These are phyloP conservation scores for Bombardia bombarda DNA, from an alignment of 495 filamentous ascomycete genomes.

Conservation along the genomic window DNA sequence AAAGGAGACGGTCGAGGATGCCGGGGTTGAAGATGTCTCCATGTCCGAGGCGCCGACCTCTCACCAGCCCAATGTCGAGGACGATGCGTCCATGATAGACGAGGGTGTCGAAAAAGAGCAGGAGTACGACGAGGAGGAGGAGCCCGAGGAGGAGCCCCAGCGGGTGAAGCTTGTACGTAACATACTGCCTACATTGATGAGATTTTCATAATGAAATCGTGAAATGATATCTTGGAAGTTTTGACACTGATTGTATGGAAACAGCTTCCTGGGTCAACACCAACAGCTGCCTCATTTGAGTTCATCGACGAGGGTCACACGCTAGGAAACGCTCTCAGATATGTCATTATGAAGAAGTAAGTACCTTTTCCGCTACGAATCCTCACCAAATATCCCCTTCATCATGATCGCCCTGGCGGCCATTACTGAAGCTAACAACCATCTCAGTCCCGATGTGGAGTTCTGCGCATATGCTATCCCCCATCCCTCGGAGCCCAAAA, in stretches of 20 bases:
- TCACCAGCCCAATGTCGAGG: slow-evolving; percentile 29
- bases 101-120: slow-evolving; percentile 26
- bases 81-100: slow-evolving; percentile 31
- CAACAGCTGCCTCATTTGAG: slow-evolving; percentile 68
- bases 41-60: slow-evolving; percentile 48
- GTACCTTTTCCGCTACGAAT: not conserved
- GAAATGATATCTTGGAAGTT: not conserved
- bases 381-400: slow-evolving; percentile 4
- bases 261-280: slow-evolving; percentile 63
- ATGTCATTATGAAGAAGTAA: slow-evolving; percentile 97
- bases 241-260: not conserved
- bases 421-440: no score
- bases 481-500: slow-evolving; percentile 89
- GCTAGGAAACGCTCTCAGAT: slow-evolving; percentile 86
- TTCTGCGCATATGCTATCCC: slow-evolving; percentile 98
- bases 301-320: slow-evolving; percentile 91
- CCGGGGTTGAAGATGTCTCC: slow-evolving; percentile 34
- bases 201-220: not conserved
- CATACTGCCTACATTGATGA: not conserved
- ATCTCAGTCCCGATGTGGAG: slow-evolving; percentile 74
- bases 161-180: slow-evolving; percentile 24
- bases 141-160: slow-evolving; percentile 16
- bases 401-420: no score
- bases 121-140: slow-evolving; percentile 21
- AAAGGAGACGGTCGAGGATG: slow-evolving; percentile 8